Base-by-base conservation (phyloP, 768 basidiomycete species). In the Holtermannia corniformis region DNA sequence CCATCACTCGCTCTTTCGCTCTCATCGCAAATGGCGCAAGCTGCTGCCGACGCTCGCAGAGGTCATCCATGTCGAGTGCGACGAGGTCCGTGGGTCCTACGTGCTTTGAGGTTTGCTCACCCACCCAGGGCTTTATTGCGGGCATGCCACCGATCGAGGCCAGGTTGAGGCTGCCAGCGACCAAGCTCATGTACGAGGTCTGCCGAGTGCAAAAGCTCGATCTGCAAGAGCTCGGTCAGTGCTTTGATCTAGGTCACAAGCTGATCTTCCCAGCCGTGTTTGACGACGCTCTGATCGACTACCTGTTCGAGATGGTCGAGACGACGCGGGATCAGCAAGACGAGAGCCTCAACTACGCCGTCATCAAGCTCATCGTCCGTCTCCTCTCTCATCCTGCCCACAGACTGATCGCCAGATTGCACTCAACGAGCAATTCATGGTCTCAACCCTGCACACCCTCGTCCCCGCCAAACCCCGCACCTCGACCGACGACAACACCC, bases 401-500 rank as follows among this genome's bases (percentile, higher is more conserved):
- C 51, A 21, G 47, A 50, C 10, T 25, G 14, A 22, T 41, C 12
- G 40, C 1, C 63, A 92, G 89, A 84, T 91, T 26, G 84, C 91
- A 0, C 76, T 99, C 25, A 99, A 96, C 65, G 93, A 99, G 69
- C 92, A 97, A 72, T 99, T 93, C 74, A 99, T 99, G 93, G 90
- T 96, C 4, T 83, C 87, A 0, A 80, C 82, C 3, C 66, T 90
- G 41, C 68, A 68, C 5, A 27, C 61, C 24, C 20, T 48, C 26
- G 23, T 10, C 5, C 25, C 42, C 42, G 2, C 32, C 41, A 24
- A 48, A 52, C n/a, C 44, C 51, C 4, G 41, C 43, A 16, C 26
- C 16, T 16, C 32, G 16, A 37, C 32, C 32, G 16, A 37, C 7
- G 32, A 7, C 16, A 37, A 16, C 32, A 7, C 32, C 10, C 32